A percentile compares a stretch with the other conserved stretches of the same genome.
Conservation (phyloP, 148 eudicot genomes). For the Rhododendron mucronatum region DNA sequence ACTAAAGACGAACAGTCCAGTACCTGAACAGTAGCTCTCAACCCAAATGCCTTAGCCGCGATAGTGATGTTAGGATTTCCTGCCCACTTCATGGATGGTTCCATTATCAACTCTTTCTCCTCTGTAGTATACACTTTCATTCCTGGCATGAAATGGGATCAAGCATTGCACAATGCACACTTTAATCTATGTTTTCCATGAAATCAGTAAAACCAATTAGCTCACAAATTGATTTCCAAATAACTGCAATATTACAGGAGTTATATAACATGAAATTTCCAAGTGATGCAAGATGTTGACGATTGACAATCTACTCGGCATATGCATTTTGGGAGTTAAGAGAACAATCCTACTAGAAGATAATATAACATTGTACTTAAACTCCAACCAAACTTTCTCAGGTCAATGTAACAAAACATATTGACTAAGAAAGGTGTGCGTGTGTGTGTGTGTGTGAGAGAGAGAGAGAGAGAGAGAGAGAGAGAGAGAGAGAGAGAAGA, state of each 20-base stretch:
- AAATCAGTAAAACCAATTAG: background rate
- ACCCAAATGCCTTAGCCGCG: slow-evolving; percentile 71
- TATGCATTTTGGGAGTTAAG: background rate
- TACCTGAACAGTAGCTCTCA: slow-evolving; percentile 93
- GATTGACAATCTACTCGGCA: background rate
- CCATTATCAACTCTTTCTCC: slow-evolving; percentile 96
- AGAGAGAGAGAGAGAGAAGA: slow-evolving; percentile 7
- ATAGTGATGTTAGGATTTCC: slow-evolving; percentile 82
- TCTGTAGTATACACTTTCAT: slow-evolving; percentile 86
- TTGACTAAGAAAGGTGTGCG: background rate
- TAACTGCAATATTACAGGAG: background rate
- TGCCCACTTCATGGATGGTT: slow-evolving; percentile 80
- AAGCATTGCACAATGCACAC: background rate
- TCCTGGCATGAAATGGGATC: slow-evolving; percentile 36
- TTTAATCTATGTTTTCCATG: background rate
- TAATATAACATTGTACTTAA: background rate
- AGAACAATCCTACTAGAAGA: background rate
- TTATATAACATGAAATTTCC: background rate
- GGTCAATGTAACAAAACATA: background rate
- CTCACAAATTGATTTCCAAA: background rate
- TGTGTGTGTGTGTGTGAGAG: too few relatives aligned
- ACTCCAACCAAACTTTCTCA: background rate
- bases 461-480: too few relatives aligned
- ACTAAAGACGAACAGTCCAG: background rate
- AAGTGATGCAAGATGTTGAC: background rate